Evolutionary conservation across 495 filamentous ascomycete genomes (phyloP).

Genomic region (Usnea hakonensis): DNA sequence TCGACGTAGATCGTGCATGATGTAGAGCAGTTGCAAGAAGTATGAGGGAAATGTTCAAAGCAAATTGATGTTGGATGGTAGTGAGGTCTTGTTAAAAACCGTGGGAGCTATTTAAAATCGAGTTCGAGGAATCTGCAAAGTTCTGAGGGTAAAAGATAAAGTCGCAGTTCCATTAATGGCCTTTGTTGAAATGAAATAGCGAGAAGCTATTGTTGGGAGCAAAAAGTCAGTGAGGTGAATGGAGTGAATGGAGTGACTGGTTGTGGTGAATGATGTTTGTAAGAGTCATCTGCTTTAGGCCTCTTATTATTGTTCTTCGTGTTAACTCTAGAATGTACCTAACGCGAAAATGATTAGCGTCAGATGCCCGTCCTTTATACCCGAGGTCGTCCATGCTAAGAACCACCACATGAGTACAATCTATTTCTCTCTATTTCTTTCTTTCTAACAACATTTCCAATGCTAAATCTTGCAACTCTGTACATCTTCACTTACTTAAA

Average conservation of each 20-base stretch:
- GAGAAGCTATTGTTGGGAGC: not conserved
- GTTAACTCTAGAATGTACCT: not conserved
- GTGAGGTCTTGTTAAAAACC: not conserved
- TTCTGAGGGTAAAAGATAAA: slow-evolving; percentile 22
- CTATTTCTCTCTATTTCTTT: too few species aligned
- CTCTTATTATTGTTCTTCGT: not conserved
- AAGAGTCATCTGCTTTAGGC: not conserved
- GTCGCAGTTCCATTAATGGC: slow-evolving; percentile 25
- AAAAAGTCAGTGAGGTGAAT: not conserved
- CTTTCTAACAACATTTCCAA: too few species aligned
- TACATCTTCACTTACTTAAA: too few species aligned
- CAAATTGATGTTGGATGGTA: not conserved
- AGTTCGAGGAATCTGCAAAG: slow-evolving; percentile 17
- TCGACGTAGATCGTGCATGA: slow-evolving; percentile 72
- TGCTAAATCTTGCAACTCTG: too few species aligned
- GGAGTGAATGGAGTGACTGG: not conserved
- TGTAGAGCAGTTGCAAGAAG: slow-evolving; percentile 14
- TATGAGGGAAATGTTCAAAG: not conserved
- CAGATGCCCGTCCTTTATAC: too few species aligned
- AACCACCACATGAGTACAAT: too few species aligned
- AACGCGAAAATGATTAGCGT: not conserved
- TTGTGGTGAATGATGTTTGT: not conserved
- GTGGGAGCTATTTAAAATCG: slow-evolving; percentile 17
- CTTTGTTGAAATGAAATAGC: not conserved
- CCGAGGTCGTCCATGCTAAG: too few species aligned